phyloP scores from a whole-genome alignment of 805 yeast genomes.

The Metschnikowia cerradonensis region DNA sequence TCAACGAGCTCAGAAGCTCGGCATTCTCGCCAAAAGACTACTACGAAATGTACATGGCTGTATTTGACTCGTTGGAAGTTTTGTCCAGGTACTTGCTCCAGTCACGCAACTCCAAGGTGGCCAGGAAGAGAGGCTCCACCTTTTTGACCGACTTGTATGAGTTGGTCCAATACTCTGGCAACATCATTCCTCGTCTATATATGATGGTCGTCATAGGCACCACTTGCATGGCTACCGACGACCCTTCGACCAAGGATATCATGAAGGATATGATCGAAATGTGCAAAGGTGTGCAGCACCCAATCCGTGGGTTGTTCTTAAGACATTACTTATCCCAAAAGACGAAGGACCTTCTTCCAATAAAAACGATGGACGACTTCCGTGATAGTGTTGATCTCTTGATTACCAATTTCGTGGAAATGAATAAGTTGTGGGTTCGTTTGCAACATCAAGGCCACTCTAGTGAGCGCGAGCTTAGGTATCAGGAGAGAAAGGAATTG shows the following conservation, averaged over 20 bases:
- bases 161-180: slow-evolving; percentile 91
- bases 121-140: slow-evolving; percentile 23
- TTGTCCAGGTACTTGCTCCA: slow-evolving; percentile 63
- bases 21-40: slow-evolving; percentile 82
- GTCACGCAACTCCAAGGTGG: slow-evolving; percentile 62
- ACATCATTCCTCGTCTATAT: slow-evolving; percentile 85
- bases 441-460: slow-evolving; percentile 94
- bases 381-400: slow-evolving; percentile 74
- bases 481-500: slow-evolving; percentile 78
- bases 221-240: slow-evolving; percentile 72
- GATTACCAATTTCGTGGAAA: slow-evolving; percentile 85
- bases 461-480: slow-evolving; percentile 69
- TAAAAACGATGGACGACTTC: slow-evolving; percentile 36
- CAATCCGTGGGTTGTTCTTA: slow-evolving; percentile 84
- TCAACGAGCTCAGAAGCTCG: slow-evolving; percentile 77
- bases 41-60: slow-evolving; percentile 82
- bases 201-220: slow-evolving; percentile 95
- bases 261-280: slow-evolving; percentile 96
- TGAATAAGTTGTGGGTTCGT: slow-evolving; percentile 98
- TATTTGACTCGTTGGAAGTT: slow-evolving; percentile 74
- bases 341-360: slow-evolving; percentile 62
- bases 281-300: slow-evolving; percentile 96
- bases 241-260: slow-evolving; percentile 78
- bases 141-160: slow-evolving; percentile 84
- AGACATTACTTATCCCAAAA: slow-evolving; percentile 86